Percentiles rank a stretch among this genome's conserved stretches.
phyloP scores from a whole-genome alignment of 2,329 filamentous ascomycete species.

The Nigrospora osmanthi region DNA sequence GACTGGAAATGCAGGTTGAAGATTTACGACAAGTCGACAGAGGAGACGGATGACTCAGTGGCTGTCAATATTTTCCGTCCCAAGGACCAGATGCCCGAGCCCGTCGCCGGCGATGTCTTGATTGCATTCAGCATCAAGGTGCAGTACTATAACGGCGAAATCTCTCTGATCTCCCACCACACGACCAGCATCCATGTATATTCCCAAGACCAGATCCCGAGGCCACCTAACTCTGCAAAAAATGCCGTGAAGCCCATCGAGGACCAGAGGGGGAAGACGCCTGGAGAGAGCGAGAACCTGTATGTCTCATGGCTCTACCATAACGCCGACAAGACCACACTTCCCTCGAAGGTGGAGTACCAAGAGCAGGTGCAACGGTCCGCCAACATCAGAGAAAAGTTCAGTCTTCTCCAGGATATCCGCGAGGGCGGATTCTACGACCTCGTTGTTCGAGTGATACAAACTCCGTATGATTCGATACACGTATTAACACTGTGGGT shows the following conservation, averaged over 20 bases:
- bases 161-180: slow-evolving; percentile 36
- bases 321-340: slow-evolving; percentile 28
- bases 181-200: slow-evolving; percentile 38
- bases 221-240: slow-evolving; percentile 26
- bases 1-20: slow-evolving; percentile 55
- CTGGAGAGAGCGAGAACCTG: slow-evolving; percentile 23
- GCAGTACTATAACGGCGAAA: slow-evolving; percentile 13
- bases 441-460: slow-evolving; percentile 63
- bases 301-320: slow-evolving; percentile 43
- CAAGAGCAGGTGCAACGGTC: slow-evolving; percentile 27
- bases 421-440: slow-evolving; percentile 52
- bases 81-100: slow-evolving; percentile 37
- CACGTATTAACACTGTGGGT: slow-evolving; percentile 60
- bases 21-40: slow-evolving; percentile 50
- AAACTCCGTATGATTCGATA: slow-evolving; percentile 31
- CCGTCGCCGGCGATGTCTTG: slow-evolving; percentile 53
- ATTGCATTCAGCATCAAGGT: slow-evolving; percentile 53
- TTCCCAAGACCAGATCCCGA: slow-evolving; percentile 28
- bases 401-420: slow-evolving; percentile 58
- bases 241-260: slow-evolving; percentile 16
- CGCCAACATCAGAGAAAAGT: slow-evolving; percentile 44
- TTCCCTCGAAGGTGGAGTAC: slow-evolving; percentile 39
- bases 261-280: slow-evolving; percentile 5
- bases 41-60: slow-evolving; percentile 31
- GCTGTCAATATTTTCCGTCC: slow-evolving; percentile 54